Base-by-base conservation (phyloP, 2,329 filamentous ascomycete genomes). In the Alternaria burnsii region DNA sequence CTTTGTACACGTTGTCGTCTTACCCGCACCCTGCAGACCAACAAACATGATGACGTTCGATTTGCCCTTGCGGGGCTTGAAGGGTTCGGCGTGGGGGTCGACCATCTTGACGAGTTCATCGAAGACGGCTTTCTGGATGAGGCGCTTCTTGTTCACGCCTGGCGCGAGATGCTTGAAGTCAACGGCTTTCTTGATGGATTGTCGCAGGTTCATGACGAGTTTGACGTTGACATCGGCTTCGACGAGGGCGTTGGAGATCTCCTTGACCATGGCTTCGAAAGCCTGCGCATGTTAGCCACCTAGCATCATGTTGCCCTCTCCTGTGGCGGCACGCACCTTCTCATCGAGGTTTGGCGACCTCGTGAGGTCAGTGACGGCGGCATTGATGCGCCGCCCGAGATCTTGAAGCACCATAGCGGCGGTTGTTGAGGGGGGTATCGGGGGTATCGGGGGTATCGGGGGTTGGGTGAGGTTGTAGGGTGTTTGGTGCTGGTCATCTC, bases 1-100 rank as follows among this genome's bases (percentile, higher is more conserved):
- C 82, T 99, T 99, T 41, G 95, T 99, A 86, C 95, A 98, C 12
- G 94, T 96, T 1, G 95, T 99, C 24, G 95, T 99, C 82, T 99
- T 99, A 79, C 95, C 95, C 5, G 94, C 93, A 84, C 95, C 95
- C 81, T 99, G 95, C 50, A 99, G 85, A 82, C 95, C 95, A 65
- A 99, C 95, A 78, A 99, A 98, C 95, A 99, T 99, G 80, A 99
- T 97, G 76, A 99, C 92, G 79, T 97, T 99, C 65, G 91, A 85
- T 78, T 93, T 95, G 67, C 94, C 93, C 82, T 98, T 99, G 83
- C 96, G 97, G 22, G 94, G 94, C 79, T 96, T 95, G 85, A 97
- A 99, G 0, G 94, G 91, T 68, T 97, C 94, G 72, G 92, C 90
- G 80, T 98, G 94, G 26, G 95, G 95, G 74, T 99, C 93, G 69